Evolutionary conservation across 2,329 filamentous ascomycete species (phyloP).

Genomic region (Epichloe uncinata): DNA sequence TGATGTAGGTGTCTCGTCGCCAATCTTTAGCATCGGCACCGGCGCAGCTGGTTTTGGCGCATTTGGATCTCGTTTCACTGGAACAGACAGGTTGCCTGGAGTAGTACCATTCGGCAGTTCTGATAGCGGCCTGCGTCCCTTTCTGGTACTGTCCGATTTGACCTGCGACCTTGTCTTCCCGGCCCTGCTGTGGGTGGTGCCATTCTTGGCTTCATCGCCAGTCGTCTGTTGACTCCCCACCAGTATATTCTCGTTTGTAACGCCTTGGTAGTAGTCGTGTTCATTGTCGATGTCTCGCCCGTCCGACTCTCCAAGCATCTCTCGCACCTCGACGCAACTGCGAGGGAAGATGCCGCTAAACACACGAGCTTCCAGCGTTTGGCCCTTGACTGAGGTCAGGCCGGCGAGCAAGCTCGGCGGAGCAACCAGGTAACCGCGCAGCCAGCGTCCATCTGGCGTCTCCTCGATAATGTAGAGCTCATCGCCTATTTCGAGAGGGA

Average conservation of each 20-base stretch:
- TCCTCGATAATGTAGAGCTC: conserved; percentile 98
- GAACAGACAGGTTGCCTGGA: conserved; percentile 31
- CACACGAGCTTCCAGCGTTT: conserved; percentile 87
- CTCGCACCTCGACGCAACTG: conserved; percentile 87
- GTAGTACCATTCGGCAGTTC: conserved; percentile 27
- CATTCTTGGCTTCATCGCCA: conserved; percentile 41
- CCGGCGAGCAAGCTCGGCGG: conserved; percentile 87
- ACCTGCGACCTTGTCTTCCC: conserved; percentile 23
- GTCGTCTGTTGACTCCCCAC: conserved; percentile 19
- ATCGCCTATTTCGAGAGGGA: conserved; percentile 94
- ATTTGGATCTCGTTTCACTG: conserved; percentile 47
- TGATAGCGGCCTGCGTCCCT: conserved; percentile 18
- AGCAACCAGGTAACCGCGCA: conserved; percentile 87
- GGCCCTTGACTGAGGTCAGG: conserved; percentile 78
- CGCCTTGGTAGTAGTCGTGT: conserved; percentile 23
- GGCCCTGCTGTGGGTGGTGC: conserved; percentile 29
- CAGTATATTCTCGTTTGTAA: conserved; percentile 18
- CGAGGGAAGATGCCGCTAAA: conserved; percentile 97
- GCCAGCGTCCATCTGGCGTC: conserved; percentile 83
- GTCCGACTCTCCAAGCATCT: conserved; percentile 69
- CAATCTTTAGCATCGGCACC: conserved; percentile 94
- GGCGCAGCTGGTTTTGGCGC: conserved; percentile 74
- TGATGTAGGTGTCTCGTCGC: conserved; percentile 89
- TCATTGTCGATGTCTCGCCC: conserved; percentile 34
- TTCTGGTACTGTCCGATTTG: conserved; percentile 13